phyloP scores from a whole-genome alignment of 805 yeast genomes.

The Lipomyces orientalis region DNA sequence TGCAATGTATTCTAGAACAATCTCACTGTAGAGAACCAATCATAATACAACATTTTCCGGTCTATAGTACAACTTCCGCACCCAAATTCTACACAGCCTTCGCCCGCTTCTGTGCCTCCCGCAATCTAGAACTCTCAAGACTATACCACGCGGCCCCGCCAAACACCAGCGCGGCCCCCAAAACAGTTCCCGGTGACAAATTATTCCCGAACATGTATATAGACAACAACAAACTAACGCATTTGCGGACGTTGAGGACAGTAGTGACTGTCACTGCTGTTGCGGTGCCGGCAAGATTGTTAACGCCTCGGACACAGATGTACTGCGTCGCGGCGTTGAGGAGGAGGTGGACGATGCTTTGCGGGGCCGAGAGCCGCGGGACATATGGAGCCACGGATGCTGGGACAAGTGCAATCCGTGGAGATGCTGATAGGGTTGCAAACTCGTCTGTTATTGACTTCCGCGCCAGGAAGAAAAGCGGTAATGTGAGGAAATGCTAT shows the following conservation, averaged over 20 bases:
- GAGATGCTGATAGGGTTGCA: slow-evolving; percentile 36
- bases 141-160: slow-evolving; percentile 60
- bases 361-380: slow-evolving; percentile 38
- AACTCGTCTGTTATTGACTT: slow-evolving; percentile 47
- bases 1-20: neutral
- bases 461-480: slow-evolving; percentile 40
- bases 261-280: slow-evolving; percentile 70
- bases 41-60: neutral
- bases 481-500: slow-evolving; percentile 34
- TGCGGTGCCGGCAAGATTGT: slow-evolving; percentile 60
- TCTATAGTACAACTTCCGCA: neutral
- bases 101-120: slow-evolving; percentile 22
- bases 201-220: slow-evolving; percentile 57
- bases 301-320: slow-evolving; percentile 71
- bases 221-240: slow-evolving; percentile 63
- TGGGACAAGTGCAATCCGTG: slow-evolving; percentile 23
- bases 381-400: neutral
- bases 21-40: neutral
- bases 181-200: slow-evolving; percentile 48
- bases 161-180: slow-evolving; percentile 61
- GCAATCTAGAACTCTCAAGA: slow-evolving; percentile 30
- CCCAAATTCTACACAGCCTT: slow-evolving; percentile 12
- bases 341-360: slow-evolving; percentile 42
- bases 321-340: slow-evolving; percentile 61
- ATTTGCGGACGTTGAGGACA: slow-evolving; percentile 64